Evolutionary conservation across 2,329 filamentous ascomycete species (phyloP).

Genomic region (Sclerotinia borealis): DNA sequence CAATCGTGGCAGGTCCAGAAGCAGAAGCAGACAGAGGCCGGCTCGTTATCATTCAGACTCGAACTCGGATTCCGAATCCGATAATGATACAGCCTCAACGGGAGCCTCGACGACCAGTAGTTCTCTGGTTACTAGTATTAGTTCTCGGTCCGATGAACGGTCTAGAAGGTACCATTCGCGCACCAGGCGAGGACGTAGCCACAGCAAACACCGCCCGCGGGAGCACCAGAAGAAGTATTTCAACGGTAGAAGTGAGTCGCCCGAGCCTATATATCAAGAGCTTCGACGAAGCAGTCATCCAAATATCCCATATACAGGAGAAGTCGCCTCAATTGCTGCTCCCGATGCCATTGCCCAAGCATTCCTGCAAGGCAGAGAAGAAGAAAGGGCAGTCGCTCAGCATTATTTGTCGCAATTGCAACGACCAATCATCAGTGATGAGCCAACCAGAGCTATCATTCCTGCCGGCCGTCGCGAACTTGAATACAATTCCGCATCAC

Average conservation of each 20-base stretch:
- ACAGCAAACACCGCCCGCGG: constrained; percentile 19
- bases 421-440: constrained; percentile 7
- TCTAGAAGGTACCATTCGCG: constrained; percentile 7
- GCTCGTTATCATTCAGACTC: constrained; percentile 13
- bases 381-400: constrained; percentile 20
- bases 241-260: constrained; percentile 17
- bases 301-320: constrained; percentile 14
- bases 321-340: constrained; percentile 12
- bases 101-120: constrained; percentile 10
- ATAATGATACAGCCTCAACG: constrained; percentile 13
- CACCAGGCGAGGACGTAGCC: constrained; percentile 17
- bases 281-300: neutral
- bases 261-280: constrained; percentile 13
- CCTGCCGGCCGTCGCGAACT: constrained; percentile 5
- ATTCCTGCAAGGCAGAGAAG: constrained; percentile 24
- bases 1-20: neutral
- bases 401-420: constrained; percentile 13
- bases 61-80: constrained; percentile 12
- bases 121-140: constrained; percentile 17
- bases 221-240: constrained; percentile 20
- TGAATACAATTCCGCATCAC: neutral
- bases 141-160: constrained; percentile 15
- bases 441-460: constrained; percentile 6
- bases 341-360: constrained; percentile 23
- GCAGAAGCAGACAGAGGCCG: neutral